These are phyloP conservation scores for Aspergillus leporis DNA, from an alignment of 495 filamentous ascomycete species.

Conservation along the genomic window DNA sequence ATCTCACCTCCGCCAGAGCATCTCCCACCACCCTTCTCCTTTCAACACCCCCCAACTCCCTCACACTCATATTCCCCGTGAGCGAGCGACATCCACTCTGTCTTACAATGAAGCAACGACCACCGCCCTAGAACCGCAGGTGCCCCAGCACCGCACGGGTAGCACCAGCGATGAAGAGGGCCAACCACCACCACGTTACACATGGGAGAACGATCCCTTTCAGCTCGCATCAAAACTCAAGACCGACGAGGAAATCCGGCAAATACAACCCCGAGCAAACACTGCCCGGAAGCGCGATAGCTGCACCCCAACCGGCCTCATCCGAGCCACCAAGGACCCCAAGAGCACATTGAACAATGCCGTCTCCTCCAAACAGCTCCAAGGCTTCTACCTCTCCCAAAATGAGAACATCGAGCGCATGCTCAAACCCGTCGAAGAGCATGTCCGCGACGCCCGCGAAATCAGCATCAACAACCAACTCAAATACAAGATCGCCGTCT, in stretches of 20 bases:
- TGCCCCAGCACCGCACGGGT: conserved; percentile 28
- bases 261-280: conserved; percentile 70
- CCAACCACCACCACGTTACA: conserved; percentile 60
- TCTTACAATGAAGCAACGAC: conserved; percentile 35
- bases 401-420: conserved; percentile 92
- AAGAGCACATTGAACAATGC: conserved; percentile 38
- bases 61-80: conserved; percentile 10
- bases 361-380: conserved; percentile 61
- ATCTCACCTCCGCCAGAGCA: conserved; percentile 37
- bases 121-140: conserved; percentile 35
- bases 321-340: conserved; percentile 24
- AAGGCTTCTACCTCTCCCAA: conserved; percentile 86
- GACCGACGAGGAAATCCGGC: conserved; percentile 70
- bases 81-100: conserved; percentile 23
- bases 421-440: conserved; percentile 91
- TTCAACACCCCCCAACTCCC: conserved; percentile 21
- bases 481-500: conserved; percentile 85
- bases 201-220: conserved; percentile 72
- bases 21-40: conserved; percentile 38
- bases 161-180: conserved; percentile 63
- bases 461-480: conserved; percentile 78
- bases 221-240: conserved; percentile 79
- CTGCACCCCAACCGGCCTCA: conserved; percentile 43
- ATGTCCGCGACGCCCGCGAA: conserved; percentile 75
- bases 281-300: conserved; percentile 73